phyloP scores from a whole-genome alignment of 2,329 filamentous ascomycete species.

The Aspergillus felis region DNA sequence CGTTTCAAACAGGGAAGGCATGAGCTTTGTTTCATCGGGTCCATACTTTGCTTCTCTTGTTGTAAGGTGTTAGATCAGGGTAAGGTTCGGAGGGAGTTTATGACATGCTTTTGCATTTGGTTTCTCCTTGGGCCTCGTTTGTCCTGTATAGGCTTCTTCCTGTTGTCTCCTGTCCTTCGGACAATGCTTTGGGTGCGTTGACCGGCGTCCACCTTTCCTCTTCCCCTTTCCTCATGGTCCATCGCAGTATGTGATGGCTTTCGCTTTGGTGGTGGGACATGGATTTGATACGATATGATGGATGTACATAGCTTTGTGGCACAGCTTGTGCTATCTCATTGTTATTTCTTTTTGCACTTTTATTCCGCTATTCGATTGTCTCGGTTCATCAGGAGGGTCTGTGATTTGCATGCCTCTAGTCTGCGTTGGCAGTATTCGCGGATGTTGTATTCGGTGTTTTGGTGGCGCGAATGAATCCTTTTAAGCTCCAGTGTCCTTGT shows the following conservation, averaged over 20 bases:
- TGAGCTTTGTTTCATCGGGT: slow-evolving; percentile 14
- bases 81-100: slow-evolving; percentile 6
- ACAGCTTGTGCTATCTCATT: slow-evolving; percentile 7
- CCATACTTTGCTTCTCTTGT: slow-evolving; percentile 2
- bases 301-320: slow-evolving; percentile 34
- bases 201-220: neutral
- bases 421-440: slow-evolving; percentile 23
- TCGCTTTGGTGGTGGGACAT: slow-evolving; percentile 5
- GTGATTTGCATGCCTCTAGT: slow-evolving; percentile 15
- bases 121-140: slow-evolving; percentile 2
- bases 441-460: slow-evolving; percentile 30
- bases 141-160: slow-evolving; percentile 15
- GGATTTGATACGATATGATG: slow-evolving; percentile 31
- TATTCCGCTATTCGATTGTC: slow-evolving; percentile 19
- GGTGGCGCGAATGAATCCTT: slow-evolving; percentile 26
- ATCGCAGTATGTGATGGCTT: slow-evolving; percentile 1
- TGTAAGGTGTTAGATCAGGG: slow-evolving; percentile 10
- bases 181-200: neutral
- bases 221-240: slow-evolving; percentile 6
- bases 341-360: slow-evolving; percentile 23
- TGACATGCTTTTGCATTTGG: slow-evolving; percentile 8
- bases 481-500: slow-evolving; percentile 13
- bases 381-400: slow-evolving; percentile 22
- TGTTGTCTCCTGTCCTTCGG: slow-evolving; percentile 1
- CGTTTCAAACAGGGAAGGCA: slow-evolving; percentile 49